Base-by-base conservation (phyloP, 495 filamentous ascomycete genomes). In the Neurospora sp. region DNA sequence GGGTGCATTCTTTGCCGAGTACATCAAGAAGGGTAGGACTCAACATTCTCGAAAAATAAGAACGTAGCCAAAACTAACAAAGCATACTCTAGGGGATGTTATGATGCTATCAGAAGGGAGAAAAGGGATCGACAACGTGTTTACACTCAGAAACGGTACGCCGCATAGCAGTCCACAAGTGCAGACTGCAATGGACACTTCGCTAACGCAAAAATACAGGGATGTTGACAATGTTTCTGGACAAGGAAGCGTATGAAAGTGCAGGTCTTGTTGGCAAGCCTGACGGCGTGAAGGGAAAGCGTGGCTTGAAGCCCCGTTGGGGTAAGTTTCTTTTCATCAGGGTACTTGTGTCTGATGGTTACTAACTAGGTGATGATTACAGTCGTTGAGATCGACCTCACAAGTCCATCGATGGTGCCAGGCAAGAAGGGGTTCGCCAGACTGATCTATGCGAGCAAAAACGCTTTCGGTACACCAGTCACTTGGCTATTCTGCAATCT, bases 371-470 rank as follows among this genome's bases (percentile, higher is more conserved):
- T 71, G 8, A 69, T 35, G 4, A 18, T 41, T 69, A 8, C 73
- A 96, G 94, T 91, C 27, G 88, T 99, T 68, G 90, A 97, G 77
- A 83, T 94, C 42, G 90, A 98, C 70, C 86, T 99, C 18, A 88
- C 93, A 6, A 84, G 87, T 38, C 89, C 92, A 0, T 92, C 90
- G 12, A 97, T 97, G 93, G 78, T 93, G 8, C 93, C 93, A 76
- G 96, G 95, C 38, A 97, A 95, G 80, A 96, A 96, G 76, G 92
- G 91, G 0, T 98, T 98, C 74, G 91, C 96, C 72, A 88, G 93
- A 59, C 87, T 98, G 45, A 83, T 92, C 16, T 94, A 93, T 84
- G 94, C 94, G 14, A 94, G 91, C 80, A 89, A 92, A 72, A 94
- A 97, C 74, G 92, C 93, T 42, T 84, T 98, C 8, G 89, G 87